phyloP scores from a whole-genome alignment of 352 stramenopile species.

The Phytophthora litchii region DNA sequence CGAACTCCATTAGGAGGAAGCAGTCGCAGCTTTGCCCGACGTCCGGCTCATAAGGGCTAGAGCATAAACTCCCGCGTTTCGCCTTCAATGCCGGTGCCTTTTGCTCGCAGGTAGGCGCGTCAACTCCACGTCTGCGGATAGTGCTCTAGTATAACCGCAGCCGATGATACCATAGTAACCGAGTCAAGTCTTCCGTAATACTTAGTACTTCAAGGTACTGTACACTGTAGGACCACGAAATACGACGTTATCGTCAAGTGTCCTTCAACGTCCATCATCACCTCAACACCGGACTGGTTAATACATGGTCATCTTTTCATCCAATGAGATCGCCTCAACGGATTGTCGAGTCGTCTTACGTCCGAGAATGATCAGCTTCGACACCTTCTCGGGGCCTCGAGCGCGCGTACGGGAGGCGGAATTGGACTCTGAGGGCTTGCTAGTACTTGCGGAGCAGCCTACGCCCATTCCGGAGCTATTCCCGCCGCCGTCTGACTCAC shows the following conservation, averaged over 20 bases:
- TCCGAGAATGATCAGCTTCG: slow-evolving; percentile 73
- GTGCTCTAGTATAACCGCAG: not conserved
- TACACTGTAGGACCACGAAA: too few relatives aligned
- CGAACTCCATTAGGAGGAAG: slow-evolving; percentile 23
- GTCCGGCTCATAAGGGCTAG: slow-evolving; percentile 43
- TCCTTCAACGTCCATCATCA: slow-evolving; percentile 7
- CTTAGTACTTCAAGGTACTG: not conserved
- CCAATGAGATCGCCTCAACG: slow-evolving; percentile 5
- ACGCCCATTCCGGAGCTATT: slow-evolving; percentile 14
- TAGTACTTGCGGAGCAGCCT: slow-evolving; percentile 32
- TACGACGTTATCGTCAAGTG: not conserved
- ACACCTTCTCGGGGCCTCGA: slow-evolving; percentile 65
- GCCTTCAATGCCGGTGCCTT: slow-evolving; percentile 9
- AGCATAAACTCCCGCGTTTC: slow-evolving; percentile 35
- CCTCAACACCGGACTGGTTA: not conserved
- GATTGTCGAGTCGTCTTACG: slow-evolving; percentile 6
- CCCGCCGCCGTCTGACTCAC: not conserved
- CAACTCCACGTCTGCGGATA: slow-evolving; percentile 1
- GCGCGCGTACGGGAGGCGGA: slow-evolving; percentile 42
- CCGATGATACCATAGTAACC: slow-evolving; percentile 3
- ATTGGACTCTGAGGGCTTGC: slow-evolving; percentile 30
- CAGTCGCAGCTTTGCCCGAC: slow-evolving; percentile 29
- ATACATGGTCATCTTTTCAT: slow-evolving; percentile 1
- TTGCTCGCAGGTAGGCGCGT: slow-evolving; percentile 2
- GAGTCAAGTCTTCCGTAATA: not conserved